Evolutionary conservation across 345 rosid species (phyloP), one percentile per base, ranked within the genome.

Genomic region (Jatropha curcas): DNA sequence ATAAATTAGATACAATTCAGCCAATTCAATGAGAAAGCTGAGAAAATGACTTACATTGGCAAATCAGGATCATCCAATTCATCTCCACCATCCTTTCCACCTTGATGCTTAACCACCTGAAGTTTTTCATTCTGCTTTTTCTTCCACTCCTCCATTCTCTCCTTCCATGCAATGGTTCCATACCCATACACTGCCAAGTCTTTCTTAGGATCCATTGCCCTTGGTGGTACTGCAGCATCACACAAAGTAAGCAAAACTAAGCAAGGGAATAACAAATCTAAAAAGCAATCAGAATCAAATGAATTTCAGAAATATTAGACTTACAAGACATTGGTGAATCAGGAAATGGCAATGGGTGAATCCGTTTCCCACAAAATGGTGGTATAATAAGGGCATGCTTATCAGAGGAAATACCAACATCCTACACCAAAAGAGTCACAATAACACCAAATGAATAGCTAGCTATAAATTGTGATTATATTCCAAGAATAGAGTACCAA

Each of bases 131-230:
- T 79, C 74, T 90, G 97, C 77, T 90, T 93, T 80, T 77, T 82
- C 82, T 82, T 93, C 97, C 97, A 91, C 11, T 87, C 91, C 69
- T 90, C 97, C 96, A 93, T 91, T 60, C 85, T 82, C 70, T 91
- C 92, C 73, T 93, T 93, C 98, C 98, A 93, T 4, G 98, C 98
- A 22, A 93, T 91, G 33, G 88, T 91, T 67, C 98, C 98, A 65
- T 93, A 93, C 28, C 98, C 98, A 48, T 93, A 91, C 25, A 85
- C 92, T 5, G 94, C 93, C 64, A 90, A 78, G 67, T 93, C 98
- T 73, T 91, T 93, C 48, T 87, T 87, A 56, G 97, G 97, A 71
- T 82, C 97, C 97, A 93, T 87, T 4, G 96, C 82, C 71, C 97
- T 87, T 55, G 93, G 91, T 76, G 82, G 91, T 74, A 86, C 98